Evolutionary conservation across 1,139 yeast genomes (phyloP), one percentile per base, ranked within the genome.

Genomic region (Saccharomyces hybrid): DNA sequence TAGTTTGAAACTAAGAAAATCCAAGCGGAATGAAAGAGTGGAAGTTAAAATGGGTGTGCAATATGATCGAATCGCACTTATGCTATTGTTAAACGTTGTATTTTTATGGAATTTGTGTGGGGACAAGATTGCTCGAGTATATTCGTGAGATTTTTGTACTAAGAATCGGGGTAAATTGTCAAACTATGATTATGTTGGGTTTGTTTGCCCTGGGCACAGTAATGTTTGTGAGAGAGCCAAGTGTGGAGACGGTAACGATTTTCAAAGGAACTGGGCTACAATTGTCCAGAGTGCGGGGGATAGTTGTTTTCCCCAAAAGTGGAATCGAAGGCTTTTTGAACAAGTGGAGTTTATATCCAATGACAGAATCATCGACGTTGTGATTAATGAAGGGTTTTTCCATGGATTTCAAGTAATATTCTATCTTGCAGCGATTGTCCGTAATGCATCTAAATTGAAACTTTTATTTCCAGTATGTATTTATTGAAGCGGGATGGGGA

Each of bases 361-460:
- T 46, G 79, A 76, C 49, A 72, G 73, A 49, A 76, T 84, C 52
- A 76, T 79, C 4, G 88, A 84, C 65, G 66, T 84, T 28, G 81
- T 83, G 0, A 80, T 85, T 32, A 84, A 84, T 62, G 91, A 85
- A 65, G 89, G 86, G 0, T 84, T 84, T 64, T 55, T 55, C 47
- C 77, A 75, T 58, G 82, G 83, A 6, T 78, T 81, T 59, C 81
- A 80, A 64, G 88, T 83, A 7, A 73, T 84, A 1, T 83, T 77
- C 63, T 84, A 84, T 63, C 69, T 85, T 66, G 79, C 85, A 53
- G 72, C 84, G 6, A 71, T 84, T 48, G 76, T 82, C n/a, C 76
- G 62, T 31, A 66, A 62, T 38, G 52, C 59, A 2, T 58, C 61
- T 5, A 64, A 62, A 49, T 61, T 76, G 53, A 63, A 68, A n/a